Base-by-base conservation (phyloP, 306 rosid genomes). In the Pachyrhizus erosus region DNA sequence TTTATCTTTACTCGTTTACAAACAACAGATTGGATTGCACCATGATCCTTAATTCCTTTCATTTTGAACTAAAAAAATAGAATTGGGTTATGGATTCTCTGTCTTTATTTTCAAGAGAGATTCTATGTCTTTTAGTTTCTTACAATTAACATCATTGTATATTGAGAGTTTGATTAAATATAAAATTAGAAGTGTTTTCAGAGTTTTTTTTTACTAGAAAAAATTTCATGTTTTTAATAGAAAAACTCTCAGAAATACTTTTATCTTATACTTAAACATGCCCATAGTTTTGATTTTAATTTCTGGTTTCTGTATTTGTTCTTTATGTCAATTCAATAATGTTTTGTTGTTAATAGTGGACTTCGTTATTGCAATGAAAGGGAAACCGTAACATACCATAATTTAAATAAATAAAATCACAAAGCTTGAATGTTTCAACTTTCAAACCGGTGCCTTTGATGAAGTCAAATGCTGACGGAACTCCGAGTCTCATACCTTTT, bases 401-500 rank as follows among this genome's bases (percentile, higher is more conserved):
- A 66, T 61, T 23, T 51, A 68, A 66, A 39, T n/a, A 67, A 37
- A 10, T 0, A 33, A 69, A 58, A 20, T 31, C 33, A 42, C 29
- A 11, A 78, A 68, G 69, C 84, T 69, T 77, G 85, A 81, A 75
- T 54, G 75, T 58, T 69, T 69, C 74, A 69, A 68, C 54, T 21
- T 75, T 74, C 70, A 70, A 55, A 80, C 80, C 24, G 77, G 67
- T 67, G 49, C 72, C 78, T 75, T 80, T 39, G 31, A 77, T 78
- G 11, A 49, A 61, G 31, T 15, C 64, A 84, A 82, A 88, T 80
- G 84, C 33, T 48, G 84, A 60, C 34, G 33, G 46, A 83, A 84
- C 70, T 72, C 73, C 24, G n/a, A n/a, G n/a, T n/a, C n/a, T n/a
- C n/a, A n/a, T n/a, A n/a, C n/a, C n/a, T n/a, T n/a, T n/a, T n/a